A percentile compares a stretch with the other conserved stretches of the same genome.
Conservation (phyloP, 2,329 filamentous ascomycete species). For the Epichloe sibirici region DNA sequence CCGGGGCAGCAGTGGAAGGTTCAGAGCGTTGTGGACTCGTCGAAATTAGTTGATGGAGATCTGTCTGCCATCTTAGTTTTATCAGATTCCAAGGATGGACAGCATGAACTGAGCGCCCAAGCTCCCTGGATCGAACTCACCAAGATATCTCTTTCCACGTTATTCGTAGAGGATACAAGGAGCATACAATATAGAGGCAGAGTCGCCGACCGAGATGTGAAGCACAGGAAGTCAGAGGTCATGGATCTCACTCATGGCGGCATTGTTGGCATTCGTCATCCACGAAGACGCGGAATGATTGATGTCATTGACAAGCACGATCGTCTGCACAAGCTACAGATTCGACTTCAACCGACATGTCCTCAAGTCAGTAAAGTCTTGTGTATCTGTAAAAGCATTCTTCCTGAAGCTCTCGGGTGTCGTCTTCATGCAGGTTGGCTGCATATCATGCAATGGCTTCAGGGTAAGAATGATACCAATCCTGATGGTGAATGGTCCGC, state of each 20-base stretch:
- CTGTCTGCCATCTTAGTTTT: slow-evolving; percentile 59
- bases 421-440: slow-evolving; percentile 60
- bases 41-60: slow-evolving; percentile 54
- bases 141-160: slow-evolving; percentile 49
- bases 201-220: slow-evolving; percentile 38
- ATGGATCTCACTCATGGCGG: slow-evolving; percentile 34
- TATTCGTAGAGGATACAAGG: slow-evolving; percentile 48
- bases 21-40: slow-evolving; percentile 60
- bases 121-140: slow-evolving; percentile 63
- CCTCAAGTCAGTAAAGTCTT: slow-evolving; percentile 50
- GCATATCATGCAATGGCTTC: slow-evolving; percentile 60
- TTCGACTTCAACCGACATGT: slow-evolving; percentile 54
- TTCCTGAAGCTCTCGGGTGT: slow-evolving; percentile 46
- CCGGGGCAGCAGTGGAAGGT: slow-evolving; percentile 43
- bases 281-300: slow-evolving; percentile 46
- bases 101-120: slow-evolving; percentile 57
- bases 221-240: slow-evolving; percentile 31
- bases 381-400: slow-evolving; percentile 48
- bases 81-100: slow-evolving; percentile 50
- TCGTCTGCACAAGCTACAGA: slow-evolving; percentile 51
- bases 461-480: slow-evolving; percentile 31
- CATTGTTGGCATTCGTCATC: slow-evolving; percentile 43
- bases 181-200: slow-evolving; percentile 45
- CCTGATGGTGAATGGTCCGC: slow-evolving; percentile 58
- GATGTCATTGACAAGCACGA: slow-evolving; percentile 53